These are phyloP conservation scores for Trichoderma aggressivum DNA, from an alignment of 2,329 filamentous ascomycete genomes.

Conservation along the genomic window DNA sequence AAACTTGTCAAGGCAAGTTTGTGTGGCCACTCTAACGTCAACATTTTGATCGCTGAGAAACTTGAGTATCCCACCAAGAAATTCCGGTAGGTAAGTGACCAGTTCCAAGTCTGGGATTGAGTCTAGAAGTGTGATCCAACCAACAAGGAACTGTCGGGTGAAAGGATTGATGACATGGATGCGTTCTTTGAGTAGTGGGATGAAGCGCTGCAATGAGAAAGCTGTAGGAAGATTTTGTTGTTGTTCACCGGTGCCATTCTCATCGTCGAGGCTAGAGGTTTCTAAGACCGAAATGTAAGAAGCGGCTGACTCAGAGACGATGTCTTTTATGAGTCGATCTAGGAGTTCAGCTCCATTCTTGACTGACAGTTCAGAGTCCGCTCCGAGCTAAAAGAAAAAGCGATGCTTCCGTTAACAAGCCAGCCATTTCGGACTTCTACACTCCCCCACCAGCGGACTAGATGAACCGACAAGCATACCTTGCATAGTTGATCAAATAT, in stretches of 20 bases:
- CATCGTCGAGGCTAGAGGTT: constrained; percentile 48
- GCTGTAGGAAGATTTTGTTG: constrained; percentile 66
- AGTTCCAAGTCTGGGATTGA: constrained; percentile 96
- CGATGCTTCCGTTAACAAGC: neutral
- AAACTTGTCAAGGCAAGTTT: constrained; percentile 84
- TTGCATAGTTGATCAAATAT: constrained; percentile 98
- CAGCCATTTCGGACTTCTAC: neutral
- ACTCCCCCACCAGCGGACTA: neutral
- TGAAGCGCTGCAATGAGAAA: constrained; percentile 87
- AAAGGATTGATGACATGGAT: constrained; percentile 95
- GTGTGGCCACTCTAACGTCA: constrained; percentile 93
- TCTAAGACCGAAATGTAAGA: constrained; percentile 91
- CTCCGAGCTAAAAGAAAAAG: constrained; percentile 68
- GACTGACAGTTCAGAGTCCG: constrained; percentile 92
- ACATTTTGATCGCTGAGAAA: constrained; percentile 88
- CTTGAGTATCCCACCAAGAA: constrained; percentile 82
- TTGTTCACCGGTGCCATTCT: constrained; percentile 43
- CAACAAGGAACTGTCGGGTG: constrained; percentile 89
- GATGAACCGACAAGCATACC: constrained; percentile 45
- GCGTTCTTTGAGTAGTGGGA: constrained; percentile 87
- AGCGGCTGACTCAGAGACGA: constrained; percentile 89
- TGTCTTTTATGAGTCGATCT: constrained; percentile 92
- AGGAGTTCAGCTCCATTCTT: constrained; percentile 97
- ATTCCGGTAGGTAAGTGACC: constrained; percentile 87
- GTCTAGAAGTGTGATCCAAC: constrained; percentile 91